phyloP scores from a whole-genome alignment of 2,329 filamentous ascomycete species.

The Arthrobotrys sinensis region DNA sequence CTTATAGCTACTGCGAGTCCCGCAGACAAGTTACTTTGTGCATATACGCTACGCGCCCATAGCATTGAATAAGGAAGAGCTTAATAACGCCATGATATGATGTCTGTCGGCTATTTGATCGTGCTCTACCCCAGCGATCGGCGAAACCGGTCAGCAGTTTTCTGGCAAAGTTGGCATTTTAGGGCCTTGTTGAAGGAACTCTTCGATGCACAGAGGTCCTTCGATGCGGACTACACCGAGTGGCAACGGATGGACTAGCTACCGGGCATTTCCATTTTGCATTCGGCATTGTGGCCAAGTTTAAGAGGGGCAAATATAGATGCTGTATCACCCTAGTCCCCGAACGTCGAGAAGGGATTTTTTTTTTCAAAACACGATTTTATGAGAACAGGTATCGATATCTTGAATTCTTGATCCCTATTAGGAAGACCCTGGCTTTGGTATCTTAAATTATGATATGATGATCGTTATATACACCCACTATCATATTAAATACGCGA shows the following conservation, averaged over 20 bases:
- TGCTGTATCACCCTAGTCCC: not conserved
- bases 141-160: not conserved
- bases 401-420: not conserved
- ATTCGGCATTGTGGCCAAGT: not conserved
- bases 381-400: not conserved
- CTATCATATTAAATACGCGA: not conserved
- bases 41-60: too few relatives aligned
- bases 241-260: conserved; percentile 25
- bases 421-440: too few relatives aligned
- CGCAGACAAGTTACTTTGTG: too few relatives aligned
- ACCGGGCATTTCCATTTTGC: not conserved
- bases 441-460: not conserved
- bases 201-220: not conserved
- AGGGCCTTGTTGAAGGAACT: conserved; percentile 17
- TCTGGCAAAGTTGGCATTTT: not conserved
- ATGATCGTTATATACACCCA: not conserved
- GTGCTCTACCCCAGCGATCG: not conserved
- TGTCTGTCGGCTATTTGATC: not conserved
- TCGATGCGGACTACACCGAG: conserved; percentile 29
- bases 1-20: too few relatives aligned
- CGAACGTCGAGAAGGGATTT: conserved; percentile 8
- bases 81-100: too few relatives aligned
- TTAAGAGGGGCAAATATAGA: conserved; percentile 20
- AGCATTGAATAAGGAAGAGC: too few relatives aligned
- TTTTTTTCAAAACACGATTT: not conserved